Conservation (phyloP, 352 stramenopile species). For the Pythium chondricola region DNA sequence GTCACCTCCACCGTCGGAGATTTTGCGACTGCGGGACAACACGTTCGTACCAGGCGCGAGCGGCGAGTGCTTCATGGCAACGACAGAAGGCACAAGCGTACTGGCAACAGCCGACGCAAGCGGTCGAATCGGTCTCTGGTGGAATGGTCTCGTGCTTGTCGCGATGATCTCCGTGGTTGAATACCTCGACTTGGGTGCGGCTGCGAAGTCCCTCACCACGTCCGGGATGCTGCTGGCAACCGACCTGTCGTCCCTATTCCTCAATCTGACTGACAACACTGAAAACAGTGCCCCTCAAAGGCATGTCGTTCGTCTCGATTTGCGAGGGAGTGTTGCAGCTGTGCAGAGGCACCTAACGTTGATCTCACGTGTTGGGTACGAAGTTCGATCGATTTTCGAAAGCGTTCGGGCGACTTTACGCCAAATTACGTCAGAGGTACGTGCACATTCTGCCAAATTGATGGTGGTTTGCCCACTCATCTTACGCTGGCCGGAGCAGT, state of each 20-base stretch:
- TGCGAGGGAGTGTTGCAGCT: constrained; percentile 4
- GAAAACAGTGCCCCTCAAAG: too few relatives aligned
- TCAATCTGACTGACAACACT: constrained; percentile 3
- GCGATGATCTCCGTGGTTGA: constrained; percentile 25
- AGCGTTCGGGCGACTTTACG: constrained; percentile 28
- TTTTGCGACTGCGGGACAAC: constrained; percentile 2
- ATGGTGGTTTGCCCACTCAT: too few relatives aligned
- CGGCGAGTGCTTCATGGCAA: not conserved
- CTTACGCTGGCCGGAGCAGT: too few relatives aligned
- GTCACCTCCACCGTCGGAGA: not conserved
- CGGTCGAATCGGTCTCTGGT: constrained; percentile 48
- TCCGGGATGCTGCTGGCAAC: constrained; percentile 5
- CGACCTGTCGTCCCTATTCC: constrained; percentile 12
- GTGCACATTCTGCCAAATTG: too few relatives aligned
- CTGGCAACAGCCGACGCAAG: constrained; percentile 40
- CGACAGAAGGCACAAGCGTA: constrained; percentile 10
- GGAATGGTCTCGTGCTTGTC: constrained; percentile 45
- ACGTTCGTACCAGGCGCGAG: not conserved
- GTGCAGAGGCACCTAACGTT: constrained; percentile 2
- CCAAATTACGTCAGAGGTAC: constrained; percentile 41
- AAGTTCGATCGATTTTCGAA: constrained; percentile 22
- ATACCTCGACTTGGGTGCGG: not conserved
- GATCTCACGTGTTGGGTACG: constrained; percentile 9
- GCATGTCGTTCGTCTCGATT: constrained; percentile 12
- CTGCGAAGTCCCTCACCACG: not conserved